Conservation (phyloP, 768 basidiomycete genomes). For the Hirschioporus abietinus region DNA sequence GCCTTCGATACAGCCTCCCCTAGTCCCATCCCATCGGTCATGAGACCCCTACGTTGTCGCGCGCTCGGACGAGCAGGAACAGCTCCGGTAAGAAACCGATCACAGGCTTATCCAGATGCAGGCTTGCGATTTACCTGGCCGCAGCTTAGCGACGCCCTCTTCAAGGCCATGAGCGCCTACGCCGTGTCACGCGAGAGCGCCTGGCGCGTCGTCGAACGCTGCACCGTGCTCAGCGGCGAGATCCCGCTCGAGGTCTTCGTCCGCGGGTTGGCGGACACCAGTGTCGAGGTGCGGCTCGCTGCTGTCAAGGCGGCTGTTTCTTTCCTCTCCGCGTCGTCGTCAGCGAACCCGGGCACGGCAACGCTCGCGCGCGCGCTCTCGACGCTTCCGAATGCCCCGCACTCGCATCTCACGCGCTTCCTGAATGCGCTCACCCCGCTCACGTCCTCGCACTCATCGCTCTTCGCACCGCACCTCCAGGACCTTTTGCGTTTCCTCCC, state of each 20-base stretch:
- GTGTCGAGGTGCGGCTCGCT: slow-evolving; percentile 52
- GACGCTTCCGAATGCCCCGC: slow-evolving; percentile 57
- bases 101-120: too few relatives aligned
- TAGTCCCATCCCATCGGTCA: too few relatives aligned
- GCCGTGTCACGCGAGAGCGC: slow-evolving; percentile 46
- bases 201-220: slow-evolving; percentile 66
- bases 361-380: slow-evolving; percentile 63
- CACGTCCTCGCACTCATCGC: slow-evolving; percentile 54
- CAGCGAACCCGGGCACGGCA: slow-evolving; percentile 56
- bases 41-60: too few relatives aligned
- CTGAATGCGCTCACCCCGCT: slow-evolving; percentile 67
- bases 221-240: slow-evolving; percentile 31
- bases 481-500: slow-evolving; percentile 68
- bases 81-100: too few relatives aligned
- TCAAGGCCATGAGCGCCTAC: slow-evolving; percentile 20
- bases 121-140: too few relatives aligned
- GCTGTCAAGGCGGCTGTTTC: slow-evolving; percentile 65
- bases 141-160: slow-evolving; percentile 22
- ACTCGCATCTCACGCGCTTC: slow-evolving; percentile 55
- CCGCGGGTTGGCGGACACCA: neutral
- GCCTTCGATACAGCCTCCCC: too few relatives aligned
- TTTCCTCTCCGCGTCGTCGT: slow-evolving; percentile 60
- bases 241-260: neutral
- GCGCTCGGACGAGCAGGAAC: too few relatives aligned
- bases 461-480: slow-evolving; percentile 72